These are phyloP conservation scores for Boletus hoseneyae DNA, from an alignment of 1,284 basidiomycete species.

Conservation along the genomic window DNA sequence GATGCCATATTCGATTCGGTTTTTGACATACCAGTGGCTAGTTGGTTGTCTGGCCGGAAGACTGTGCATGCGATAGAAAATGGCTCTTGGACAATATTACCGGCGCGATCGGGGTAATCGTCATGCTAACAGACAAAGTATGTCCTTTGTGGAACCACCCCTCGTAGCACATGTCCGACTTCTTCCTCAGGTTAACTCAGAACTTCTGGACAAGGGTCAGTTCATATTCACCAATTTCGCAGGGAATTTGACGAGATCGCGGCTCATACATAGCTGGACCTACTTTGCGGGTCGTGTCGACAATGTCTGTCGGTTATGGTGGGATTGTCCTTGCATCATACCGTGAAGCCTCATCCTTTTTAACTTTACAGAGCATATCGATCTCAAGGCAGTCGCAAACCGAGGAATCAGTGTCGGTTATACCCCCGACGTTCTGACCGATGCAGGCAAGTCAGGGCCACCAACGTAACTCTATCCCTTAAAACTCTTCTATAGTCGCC, in stretches of 20 bases:
- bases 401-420: constrained; percentile 79
- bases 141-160: constrained; percentile 2
- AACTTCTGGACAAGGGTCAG: constrained; percentile 67
- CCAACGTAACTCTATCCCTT: background rate
- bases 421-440: constrained; percentile 87
- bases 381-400: constrained; percentile 59
- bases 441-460: constrained; percentile 58
- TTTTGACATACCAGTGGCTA: constrained; percentile 24
- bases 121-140: constrained; percentile 74
- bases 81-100: constrained; percentile 80
- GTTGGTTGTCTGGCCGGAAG: constrained; percentile 72
- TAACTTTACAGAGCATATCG: constrained; percentile 70
- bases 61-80: constrained; percentile 57
- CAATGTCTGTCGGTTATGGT: constrained; percentile 90
- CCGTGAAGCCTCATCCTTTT: background rate
- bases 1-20: background rate
- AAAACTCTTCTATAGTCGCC: constrained; percentile 57
- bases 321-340: constrained; percentile 16
- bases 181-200: constrained; percentile 58
- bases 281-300: constrained; percentile 76
- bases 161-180: background rate
- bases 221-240: background rate
- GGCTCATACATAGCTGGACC: constrained; percentile 53
- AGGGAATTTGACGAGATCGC: background rate
- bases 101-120: constrained; percentile 63